Evolutionary conservation across 2,329 filamentous ascomycete genomes (phyloP).

Genomic region (Fusarium pseudonygamai): DNA sequence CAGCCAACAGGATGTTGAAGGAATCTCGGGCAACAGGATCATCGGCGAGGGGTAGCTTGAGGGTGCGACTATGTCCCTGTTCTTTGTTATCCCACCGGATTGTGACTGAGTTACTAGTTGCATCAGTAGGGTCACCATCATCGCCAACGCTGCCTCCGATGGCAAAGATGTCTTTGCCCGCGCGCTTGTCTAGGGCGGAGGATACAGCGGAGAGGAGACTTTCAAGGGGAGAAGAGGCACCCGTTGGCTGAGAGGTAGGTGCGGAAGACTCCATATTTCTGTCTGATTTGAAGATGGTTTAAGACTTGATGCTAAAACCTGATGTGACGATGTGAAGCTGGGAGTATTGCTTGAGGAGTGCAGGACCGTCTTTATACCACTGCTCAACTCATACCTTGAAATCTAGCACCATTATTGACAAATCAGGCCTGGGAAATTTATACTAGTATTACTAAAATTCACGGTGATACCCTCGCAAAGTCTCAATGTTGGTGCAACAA

Average conservation of each 20-base stretch:
- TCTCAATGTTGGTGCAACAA: not conserved
- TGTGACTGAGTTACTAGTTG: not conserved
- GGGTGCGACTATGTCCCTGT: not conserved
- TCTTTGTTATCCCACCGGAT: slow-evolving; percentile 3
- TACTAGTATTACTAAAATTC: not conserved
- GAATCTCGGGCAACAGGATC: not conserved
- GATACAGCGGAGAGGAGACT: not conserved
- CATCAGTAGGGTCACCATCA: rapidly evolving
- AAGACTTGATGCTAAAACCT: too few relatives aligned
- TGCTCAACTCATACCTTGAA: too few relatives aligned
- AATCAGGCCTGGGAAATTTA: rapidly evolving
- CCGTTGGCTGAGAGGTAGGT: rapidly evolving
- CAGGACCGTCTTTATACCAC: not conserved
- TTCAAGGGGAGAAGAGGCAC: rapidly evolving
- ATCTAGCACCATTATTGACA: rapidly evolving
- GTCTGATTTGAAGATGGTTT: too few relatives aligned
- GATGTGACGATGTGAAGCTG: not conserved
- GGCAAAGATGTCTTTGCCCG: slow-evolving; percentile 13
- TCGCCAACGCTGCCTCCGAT: slow-evolving; percentile 2
- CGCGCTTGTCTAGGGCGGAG: not conserved
- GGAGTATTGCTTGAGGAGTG: too few relatives aligned
- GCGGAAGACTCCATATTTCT: not conserved
- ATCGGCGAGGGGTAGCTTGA: not conserved
- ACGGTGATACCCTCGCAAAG: not conserved
- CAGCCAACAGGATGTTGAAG: not conserved